phyloP scores from a whole-genome alignment of 805 yeast genomes.

The Ogataea methanolica region DNA sequence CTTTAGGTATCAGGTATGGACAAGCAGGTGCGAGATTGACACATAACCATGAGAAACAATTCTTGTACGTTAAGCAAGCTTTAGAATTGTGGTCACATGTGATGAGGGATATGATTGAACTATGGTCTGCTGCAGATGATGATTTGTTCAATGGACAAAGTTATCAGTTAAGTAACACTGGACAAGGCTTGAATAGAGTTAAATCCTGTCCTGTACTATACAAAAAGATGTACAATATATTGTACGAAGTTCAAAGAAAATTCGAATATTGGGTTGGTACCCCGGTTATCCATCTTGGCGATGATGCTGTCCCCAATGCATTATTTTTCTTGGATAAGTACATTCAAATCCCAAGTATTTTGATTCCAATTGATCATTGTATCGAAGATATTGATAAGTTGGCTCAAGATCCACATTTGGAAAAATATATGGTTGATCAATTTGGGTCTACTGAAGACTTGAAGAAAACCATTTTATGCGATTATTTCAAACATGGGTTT shows the following conservation, averaged over 20 bases:
- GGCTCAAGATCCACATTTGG: constrained; percentile 41
- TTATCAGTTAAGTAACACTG: constrained; percentile 64
- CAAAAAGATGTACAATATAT: constrained; percentile 65
- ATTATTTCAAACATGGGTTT: constrained; percentile 55
- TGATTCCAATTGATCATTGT: constrained; percentile 66
- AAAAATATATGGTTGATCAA: constrained; percentile 50
- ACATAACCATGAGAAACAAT: constrained; percentile 70
- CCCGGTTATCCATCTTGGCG: constrained; percentile 76
- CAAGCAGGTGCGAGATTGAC: constrained; percentile 65
- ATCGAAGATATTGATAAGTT: constrained; percentile 51
- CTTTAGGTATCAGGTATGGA: constrained; percentile 64
- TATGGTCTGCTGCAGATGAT: constrained; percentile 75
- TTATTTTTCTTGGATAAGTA: constrained; percentile 75
- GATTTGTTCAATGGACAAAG: constrained; percentile 56
- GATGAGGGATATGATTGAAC: constrained; percentile 70
- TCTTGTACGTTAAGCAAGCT: constrained; percentile 70
- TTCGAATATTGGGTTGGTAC: constrained; percentile 72
- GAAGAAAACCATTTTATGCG: constrained; percentile 42
- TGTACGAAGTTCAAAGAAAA: constrained; percentile 62
- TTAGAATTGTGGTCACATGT: constrained; percentile 71
- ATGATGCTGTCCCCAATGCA: constrained; percentile 81
- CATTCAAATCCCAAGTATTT: constrained; percentile 71
- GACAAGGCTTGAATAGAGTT: constrained; percentile 76
- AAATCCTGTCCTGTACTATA: constrained; percentile 68
- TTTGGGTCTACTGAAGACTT: constrained; percentile 54